A percentile compares a stretch with the other conserved stretches of the same genome.
These are phyloP conservation scores for Entophlyctis luteolus DNA, from an alignment of 192 early-diverging fungal genomes.

Conservation along the genomic window DNA sequence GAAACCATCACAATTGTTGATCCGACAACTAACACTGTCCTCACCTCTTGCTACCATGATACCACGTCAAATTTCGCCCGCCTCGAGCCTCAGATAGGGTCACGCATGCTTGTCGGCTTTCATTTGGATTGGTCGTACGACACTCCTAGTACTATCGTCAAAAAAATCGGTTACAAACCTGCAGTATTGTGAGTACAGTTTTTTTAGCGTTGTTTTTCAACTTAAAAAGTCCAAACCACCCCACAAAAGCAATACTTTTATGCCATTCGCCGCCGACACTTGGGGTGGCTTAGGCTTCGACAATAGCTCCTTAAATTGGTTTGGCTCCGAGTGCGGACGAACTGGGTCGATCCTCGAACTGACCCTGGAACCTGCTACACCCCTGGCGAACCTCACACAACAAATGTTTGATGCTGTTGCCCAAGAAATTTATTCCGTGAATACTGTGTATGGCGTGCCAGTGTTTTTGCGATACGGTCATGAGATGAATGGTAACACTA, in stretches of 20 bases:
- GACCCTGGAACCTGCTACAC: conserved; percentile 29
- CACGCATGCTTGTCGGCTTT: conserved; percentile 25
- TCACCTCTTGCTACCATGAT: neutral
- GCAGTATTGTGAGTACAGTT: conserved; percentile 21
- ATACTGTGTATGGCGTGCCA: conserved; percentile 31
- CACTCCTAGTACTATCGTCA: conserved; percentile 13
- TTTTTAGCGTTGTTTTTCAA: too few species aligned
- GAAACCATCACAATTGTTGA: neutral
- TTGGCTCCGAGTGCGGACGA: conserved; percentile 22
- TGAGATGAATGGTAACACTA: conserved; percentile 45
- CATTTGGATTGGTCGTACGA: conserved; percentile 24
- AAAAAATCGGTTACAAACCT: conserved; percentile 10
- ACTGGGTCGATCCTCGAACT: conserved; percentile 34
- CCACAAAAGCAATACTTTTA: conserved; percentile 27
- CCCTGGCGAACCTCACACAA: neutral
- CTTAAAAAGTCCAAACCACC: too few species aligned
- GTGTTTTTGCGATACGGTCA: conserved; percentile 44
- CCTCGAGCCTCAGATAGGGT: conserved; percentile 12
- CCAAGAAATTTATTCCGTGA: conserved; percentile 21
- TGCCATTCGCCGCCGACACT: conserved; percentile 14
- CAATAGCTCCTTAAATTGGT: conserved; percentile 28
- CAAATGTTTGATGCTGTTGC: conserved; percentile 30
- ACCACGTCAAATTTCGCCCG: neutral
- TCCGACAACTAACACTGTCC: neutral
- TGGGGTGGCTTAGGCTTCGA: neutral